Percentiles rank a stretch among this genome's conserved stretches.
phyloP scores from a whole-genome alignment of 257 asterid species.

The Perilla frutescens region DNA sequence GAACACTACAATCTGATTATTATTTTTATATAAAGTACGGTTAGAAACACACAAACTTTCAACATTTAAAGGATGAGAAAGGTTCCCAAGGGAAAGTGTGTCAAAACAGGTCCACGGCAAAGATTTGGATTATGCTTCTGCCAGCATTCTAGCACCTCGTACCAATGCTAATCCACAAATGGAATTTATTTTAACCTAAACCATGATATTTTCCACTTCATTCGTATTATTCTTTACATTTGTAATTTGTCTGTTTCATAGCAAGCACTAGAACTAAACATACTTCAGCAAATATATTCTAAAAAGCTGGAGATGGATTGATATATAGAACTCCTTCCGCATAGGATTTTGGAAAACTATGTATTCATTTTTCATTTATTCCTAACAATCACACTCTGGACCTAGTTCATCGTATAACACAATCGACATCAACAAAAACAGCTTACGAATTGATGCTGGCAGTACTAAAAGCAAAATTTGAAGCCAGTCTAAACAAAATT shows the following conservation, averaged over 20 bases:
- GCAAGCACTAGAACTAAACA: background rate
- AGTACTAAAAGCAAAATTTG: background rate
- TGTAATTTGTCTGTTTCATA: background rate
- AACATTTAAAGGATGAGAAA: background rate
- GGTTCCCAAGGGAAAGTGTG: background rate
- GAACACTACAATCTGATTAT: background rate
- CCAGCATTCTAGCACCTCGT: background rate
- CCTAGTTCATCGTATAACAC: background rate
- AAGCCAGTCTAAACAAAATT: background rate
- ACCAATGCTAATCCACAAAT: background rate
- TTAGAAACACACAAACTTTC: background rate
- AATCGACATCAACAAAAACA: background rate
- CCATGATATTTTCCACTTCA: background rate
- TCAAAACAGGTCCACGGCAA: background rate
- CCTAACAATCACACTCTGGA: background rate
- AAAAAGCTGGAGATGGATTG: too few species aligned
- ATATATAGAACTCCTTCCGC: background rate
- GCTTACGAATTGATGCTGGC: background rate
- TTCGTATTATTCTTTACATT: background rate
- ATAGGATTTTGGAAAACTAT: background rate
- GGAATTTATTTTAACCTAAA: background rate
- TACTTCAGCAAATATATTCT: background rate
- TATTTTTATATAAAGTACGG: background rate
- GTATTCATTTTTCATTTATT: background rate
- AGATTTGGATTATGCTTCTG: too few species aligned